Evolutionary conservation across 2,329 filamentous ascomycete species (phyloP).

Genomic region (Phialophora chinensis): DNA sequence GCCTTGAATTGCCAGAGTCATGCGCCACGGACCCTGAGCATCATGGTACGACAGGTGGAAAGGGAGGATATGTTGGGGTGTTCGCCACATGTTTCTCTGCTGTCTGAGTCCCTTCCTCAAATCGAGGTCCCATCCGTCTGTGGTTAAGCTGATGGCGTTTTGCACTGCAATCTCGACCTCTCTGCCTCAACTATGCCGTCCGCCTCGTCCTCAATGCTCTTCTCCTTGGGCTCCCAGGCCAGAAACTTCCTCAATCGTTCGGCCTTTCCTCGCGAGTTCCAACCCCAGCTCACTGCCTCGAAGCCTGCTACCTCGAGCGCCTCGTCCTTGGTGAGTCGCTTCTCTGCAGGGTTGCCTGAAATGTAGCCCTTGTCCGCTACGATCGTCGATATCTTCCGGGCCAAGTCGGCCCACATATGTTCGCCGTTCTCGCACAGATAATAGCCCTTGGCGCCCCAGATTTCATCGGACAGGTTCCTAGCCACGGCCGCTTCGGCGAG

Average conservation of each 20-base stretch:
- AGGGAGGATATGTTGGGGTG: not conserved
- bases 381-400: slow-evolving; percentile 61
- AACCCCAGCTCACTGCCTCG: slow-evolving; percentile 60
- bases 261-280: slow-evolving; percentile 64
- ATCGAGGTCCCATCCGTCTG: not conserved
- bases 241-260: slow-evolving; percentile 62
- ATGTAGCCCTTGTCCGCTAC: slow-evolving; percentile 62
- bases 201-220: slow-evolving; percentile 60
- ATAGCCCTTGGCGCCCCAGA: slow-evolving; percentile 58
- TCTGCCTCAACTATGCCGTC: slow-evolving; percentile 60
- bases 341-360: slow-evolving; percentile 46
- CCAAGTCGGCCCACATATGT: slow-evolving; percentile 68
- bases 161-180: slow-evolving; percentile 19
- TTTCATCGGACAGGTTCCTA: slow-evolving; percentile 45
- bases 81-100: not conserved
- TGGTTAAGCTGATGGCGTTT: not conserved
- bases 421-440: slow-evolving; percentile 69
- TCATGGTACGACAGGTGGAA: not conserved
- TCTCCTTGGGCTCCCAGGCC: slow-evolving; percentile 62
- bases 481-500: slow-evolving; percentile 62
- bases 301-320: slow-evolving; percentile 57
- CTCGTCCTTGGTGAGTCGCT: slow-evolving; percentile 50
- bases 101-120: not conserved
- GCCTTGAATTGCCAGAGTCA: too few relatives aligned
- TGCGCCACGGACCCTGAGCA: too few relatives aligned